Evolutionary conservation across 305 asterid genomes (phyloP).

Genomic region (Lippia alba): DNA sequence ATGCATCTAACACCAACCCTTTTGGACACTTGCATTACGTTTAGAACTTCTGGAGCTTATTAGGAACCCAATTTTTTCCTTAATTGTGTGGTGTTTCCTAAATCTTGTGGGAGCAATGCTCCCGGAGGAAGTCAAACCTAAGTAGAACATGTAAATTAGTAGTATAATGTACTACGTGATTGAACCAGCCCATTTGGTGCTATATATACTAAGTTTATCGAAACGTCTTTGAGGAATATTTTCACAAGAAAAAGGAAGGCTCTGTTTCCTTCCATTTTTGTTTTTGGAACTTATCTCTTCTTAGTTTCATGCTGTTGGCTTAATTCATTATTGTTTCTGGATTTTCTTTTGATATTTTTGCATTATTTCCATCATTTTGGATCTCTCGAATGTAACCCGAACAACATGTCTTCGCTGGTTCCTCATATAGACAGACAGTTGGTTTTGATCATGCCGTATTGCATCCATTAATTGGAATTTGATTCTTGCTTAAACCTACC

Average conservation of each 20-base stretch:
- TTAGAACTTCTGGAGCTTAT: not conserved
- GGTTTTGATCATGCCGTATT: slow-evolving; percentile 6
- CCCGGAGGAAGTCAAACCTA: not conserved
- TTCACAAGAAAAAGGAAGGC: not conserved
- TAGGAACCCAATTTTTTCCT: slow-evolving; percentile 1
- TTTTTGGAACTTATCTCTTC: not conserved
- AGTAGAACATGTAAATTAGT: slow-evolving; percentile 10
- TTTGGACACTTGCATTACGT: slow-evolving; percentile 1
- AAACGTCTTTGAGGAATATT: not conserved
- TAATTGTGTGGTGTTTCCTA: not conserved
- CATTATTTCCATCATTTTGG: not conserved
- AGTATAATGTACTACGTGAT: not conserved
- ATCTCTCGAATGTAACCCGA: not conserved
- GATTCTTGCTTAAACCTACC: not conserved
- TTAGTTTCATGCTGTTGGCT: not conserved
- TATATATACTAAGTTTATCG: not conserved
- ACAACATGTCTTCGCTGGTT: not conserved
- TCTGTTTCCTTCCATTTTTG: not conserved
- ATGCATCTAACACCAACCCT: slow-evolving; percentile 1
- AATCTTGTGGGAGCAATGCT: not conserved
- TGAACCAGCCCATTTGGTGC: slow-evolving; percentile 5
- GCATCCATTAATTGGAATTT: slow-evolving; percentile 3
- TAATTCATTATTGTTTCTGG: not conserved
- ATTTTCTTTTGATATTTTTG: not conserved
- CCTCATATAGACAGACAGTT: not conserved